phyloP scores from a whole-genome alignment of 441 rosid species.

The Euphorbia corollata region DNA sequence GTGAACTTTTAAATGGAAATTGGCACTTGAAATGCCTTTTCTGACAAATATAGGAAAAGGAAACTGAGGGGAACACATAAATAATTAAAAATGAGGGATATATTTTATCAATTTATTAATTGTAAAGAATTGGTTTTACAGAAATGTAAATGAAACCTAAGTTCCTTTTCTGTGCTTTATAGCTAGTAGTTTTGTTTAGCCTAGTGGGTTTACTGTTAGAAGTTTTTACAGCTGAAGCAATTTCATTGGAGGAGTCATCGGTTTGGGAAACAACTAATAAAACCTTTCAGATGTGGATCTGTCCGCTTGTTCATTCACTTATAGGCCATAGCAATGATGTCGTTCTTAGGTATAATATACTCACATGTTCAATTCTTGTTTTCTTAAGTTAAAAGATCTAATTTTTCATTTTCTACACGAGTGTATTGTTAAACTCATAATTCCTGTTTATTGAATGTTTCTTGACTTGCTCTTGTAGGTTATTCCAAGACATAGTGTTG shows the following conservation, averaged over 20 bases:
- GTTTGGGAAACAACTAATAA: slow-evolving; percentile 77
- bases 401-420: not conserved
- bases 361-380: slow-evolving; percentile 14
- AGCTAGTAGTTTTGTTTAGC: not conserved
- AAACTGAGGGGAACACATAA: not conserved
- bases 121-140: no score
- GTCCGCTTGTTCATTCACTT: slow-evolving; percentile 76
- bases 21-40: not conserved
- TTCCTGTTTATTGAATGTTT: slow-evolving; percentile 1
- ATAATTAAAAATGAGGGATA: no score
- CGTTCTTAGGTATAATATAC: slow-evolving; percentile 56
- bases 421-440: not conserved
- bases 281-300: slow-evolving; percentile 80
- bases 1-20: not conserved
- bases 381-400: slow-evolving; percentile 3
- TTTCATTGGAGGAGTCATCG: slow-evolving; percentile 53
- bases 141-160: no score
- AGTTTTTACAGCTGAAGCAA: slow-evolving; percentile 47
- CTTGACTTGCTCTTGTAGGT: slow-evolving; percentile 39
- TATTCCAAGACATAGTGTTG: slow-evolving; percentile 79
- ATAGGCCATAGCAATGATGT: slow-evolving; percentile 68
- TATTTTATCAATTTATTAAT: no score
- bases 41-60: not conserved
- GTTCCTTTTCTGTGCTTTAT: no score
- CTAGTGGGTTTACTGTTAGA: not conserved